These are phyloP conservation scores for Microsporum canis DNA, from an alignment of 2,329 filamentous ascomycete genomes.

Conservation along the genomic window DNA sequence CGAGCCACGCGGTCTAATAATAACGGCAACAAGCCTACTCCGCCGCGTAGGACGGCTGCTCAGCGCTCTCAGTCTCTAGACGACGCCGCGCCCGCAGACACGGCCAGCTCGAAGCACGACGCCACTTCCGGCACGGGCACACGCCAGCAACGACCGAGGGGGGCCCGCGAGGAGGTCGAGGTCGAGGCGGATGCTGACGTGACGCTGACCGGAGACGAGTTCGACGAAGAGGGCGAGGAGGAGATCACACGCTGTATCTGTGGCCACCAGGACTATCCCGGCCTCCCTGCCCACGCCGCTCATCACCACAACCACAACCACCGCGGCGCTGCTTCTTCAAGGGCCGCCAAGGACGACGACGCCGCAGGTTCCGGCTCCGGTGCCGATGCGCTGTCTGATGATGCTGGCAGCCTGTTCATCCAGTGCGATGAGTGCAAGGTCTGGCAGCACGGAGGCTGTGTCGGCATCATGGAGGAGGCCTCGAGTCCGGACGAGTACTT, in stretches of 20 bases:
- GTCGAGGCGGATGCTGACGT: conserved; percentile 41
- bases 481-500: conserved; percentile 95
- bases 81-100: conserved; percentile 40
- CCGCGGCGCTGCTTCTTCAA: conserved; percentile 44
- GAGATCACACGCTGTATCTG: conserved; percentile 94
- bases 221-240: conserved; percentile 61
- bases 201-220: conserved; percentile 28
- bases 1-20: conserved; percentile 48
- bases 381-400: conserved; percentile 58
- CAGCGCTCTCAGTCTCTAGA: conserved; percentile 42
- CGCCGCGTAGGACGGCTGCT: conserved; percentile 63
- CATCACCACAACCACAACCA: conserved; percentile 32
- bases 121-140: conserved; percentile 44
- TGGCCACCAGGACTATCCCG: conserved; percentile 88
- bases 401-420: conserved; percentile 89
- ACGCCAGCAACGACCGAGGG: conserved; percentile 56
- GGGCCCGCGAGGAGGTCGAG: conserved; percentile 53
- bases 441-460: conserved; percentile 96
- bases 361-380: conserved; percentile 22
- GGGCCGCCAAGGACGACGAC: conserved; percentile 39
- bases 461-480: conserved; percentile 90
- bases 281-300: conserved; percentile 51
- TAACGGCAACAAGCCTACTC: conserved; percentile 59
- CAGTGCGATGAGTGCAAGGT: conserved; percentile 97
- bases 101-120: conserved; percentile 44